Conservation (phyloP, 1,284 basidiomycete genomes). For the Nidula niveotomentosa region DNA sequence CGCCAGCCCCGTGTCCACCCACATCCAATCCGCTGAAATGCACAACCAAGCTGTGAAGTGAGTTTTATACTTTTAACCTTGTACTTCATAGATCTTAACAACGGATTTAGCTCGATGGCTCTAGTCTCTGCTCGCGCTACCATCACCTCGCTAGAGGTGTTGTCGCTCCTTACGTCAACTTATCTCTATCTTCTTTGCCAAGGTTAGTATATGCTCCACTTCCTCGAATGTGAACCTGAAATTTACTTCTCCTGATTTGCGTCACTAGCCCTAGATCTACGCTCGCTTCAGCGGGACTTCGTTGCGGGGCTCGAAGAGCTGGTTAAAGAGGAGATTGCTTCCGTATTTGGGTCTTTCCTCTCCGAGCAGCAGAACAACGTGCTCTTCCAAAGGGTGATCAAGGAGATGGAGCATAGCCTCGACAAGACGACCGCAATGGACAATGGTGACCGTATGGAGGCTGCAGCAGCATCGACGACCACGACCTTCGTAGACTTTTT, state of each 20-base stretch:
- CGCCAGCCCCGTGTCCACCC: conserved; percentile 83
- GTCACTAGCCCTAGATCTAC: conserved; percentile 65
- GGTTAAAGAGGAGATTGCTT: conserved; percentile 46
- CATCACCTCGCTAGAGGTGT: conserved; percentile 72
- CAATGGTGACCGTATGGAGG: conserved; percentile 62
- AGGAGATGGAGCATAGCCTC: conserved; percentile 48
- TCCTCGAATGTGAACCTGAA: background rate
- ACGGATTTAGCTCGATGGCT: conserved; percentile 63
- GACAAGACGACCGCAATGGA: conserved; percentile 76
- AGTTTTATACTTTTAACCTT: conserved; percentile 22
- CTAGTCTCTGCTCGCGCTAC: conserved; percentile 81
- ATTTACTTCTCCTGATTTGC: background rate
- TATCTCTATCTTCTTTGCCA: conserved; percentile 81
- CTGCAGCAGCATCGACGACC: conserved; percentile 58
- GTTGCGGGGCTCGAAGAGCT: conserved; percentile 44
- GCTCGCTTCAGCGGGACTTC: conserved; percentile 69
- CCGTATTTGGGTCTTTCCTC: conserved; percentile 42
- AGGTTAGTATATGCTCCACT: conserved; percentile 27
- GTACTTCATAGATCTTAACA: background rate
- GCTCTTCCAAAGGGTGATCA: conserved; percentile 31
- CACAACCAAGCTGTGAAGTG: conserved; percentile 87
- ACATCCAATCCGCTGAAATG: conserved; percentile 86
- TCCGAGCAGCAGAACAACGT: conserved; percentile 26
- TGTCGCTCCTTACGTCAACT: conserved; percentile 71
- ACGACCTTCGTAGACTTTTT: conserved; percentile 60